Evolutionary conservation across 345 rosid genomes (phyloP), one percentile per base, ranked within the genome.

Genomic region (Excoecaria cochinchinensis): DNA sequence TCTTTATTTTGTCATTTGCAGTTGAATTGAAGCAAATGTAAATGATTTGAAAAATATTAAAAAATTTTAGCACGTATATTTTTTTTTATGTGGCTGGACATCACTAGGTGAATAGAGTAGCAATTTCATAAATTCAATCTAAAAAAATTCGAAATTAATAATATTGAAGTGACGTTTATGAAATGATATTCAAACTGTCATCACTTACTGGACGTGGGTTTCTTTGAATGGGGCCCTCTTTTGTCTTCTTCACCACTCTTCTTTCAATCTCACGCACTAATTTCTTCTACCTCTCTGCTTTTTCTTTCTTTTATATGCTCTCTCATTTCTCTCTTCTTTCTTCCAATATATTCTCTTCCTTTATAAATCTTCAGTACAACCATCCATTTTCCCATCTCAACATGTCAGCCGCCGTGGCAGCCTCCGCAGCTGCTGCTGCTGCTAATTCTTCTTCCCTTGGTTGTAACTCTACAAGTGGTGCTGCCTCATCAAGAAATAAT

Each of bases 191-290:
- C n/a, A 74, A 66, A 74, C 64, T 66, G 64, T 65, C 63, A 66
- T 52, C 77, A 65, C 77, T 65, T 22, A 16, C 15, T 9, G 17
- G 62, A 73, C 76, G 59, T 61, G 76, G 61, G 47, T 75, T 69
- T 69, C 60, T 69, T 46, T 76, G 78, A 59, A 17, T 14, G 73
- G 78, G 78, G 7, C 77, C 78, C 78, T 10, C 73, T 15, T 67
- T 75, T 69, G 73, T 75, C 73, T 58, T 73, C 73, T 31, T 31
- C 31, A 31, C 31, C 31, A 31, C 31, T 31, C 31, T 75, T 56
- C 57, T 47, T 19, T 9, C 70, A 19, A 24, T 52, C 25, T 24
- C 22, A 14, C 48, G 1, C 25, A 6, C 11, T 31, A 10, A 3
- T 24, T 46, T 22, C 5, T 48, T 24, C 36, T n/a, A 1, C 4